Conservation (phyloP, 1,284 basidiomycete genomes). For the Ceratobasidium sp. region DNA sequence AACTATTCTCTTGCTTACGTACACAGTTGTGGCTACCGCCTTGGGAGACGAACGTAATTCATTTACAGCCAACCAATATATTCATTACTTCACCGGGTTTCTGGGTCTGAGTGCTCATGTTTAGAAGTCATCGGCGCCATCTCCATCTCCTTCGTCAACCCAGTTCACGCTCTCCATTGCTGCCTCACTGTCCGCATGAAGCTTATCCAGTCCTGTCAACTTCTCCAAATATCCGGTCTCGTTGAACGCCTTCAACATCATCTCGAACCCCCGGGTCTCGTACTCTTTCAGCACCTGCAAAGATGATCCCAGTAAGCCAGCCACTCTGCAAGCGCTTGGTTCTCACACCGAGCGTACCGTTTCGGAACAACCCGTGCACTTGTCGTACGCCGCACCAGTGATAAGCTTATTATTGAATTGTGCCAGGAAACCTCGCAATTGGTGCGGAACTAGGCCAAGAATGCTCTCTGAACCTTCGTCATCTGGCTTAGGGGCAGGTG, state of each 20-base stretch:
- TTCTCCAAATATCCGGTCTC: conserved; percentile 84
- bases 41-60: background rate
- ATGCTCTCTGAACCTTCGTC: conserved; percentile 63
- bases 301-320: background rate
- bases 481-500: conserved; percentile 71
- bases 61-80: background rate
- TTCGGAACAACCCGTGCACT: conserved; percentile 92
- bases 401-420: conserved; percentile 89
- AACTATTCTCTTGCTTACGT: too few species aligned
- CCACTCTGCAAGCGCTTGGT: background rate
- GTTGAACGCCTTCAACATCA: conserved; percentile 87
- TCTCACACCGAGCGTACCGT: conserved; percentile 62
- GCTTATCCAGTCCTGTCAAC: conserved; percentile 86
- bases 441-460: conserved; percentile 92
- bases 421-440: conserved; percentile 89
- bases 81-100: background rate
- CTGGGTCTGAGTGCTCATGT: background rate
- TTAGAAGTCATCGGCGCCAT: conserved; percentile 51
- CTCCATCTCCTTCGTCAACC: conserved; percentile 70
- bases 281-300: conserved; percentile 81
- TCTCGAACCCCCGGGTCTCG: conserved; percentile 77
- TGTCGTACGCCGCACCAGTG: conserved; percentile 86
- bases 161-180: conserved; percentile 80
- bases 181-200: conserved; percentile 85
- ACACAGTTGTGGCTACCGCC: too few species aligned